Conservation (phyloP, 192 early-diverging fungal species). For the Coemansia umbellata region DNA sequence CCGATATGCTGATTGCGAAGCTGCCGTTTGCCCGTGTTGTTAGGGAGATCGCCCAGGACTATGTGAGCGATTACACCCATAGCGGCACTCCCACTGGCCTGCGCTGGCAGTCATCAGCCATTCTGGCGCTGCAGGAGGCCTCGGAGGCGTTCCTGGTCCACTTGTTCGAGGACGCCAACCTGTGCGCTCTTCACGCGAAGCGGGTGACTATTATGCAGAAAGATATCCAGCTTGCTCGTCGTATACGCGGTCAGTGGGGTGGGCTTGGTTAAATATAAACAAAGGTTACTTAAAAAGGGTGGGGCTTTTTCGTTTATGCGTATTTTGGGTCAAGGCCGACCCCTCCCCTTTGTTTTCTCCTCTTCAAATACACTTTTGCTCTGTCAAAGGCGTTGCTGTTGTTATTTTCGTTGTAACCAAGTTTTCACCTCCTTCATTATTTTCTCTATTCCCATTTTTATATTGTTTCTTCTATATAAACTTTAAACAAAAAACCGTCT, state of each 20-base stretch:
- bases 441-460: not conserved
- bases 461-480: not conserved
- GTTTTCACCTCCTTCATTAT: not conserved
- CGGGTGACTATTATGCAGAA: slow-evolving; percentile 89
- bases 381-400: too few relatives aligned
- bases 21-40: slow-evolving; percentile 86
- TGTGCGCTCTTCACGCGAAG: slow-evolving; percentile 93
- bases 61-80: slow-evolving; percentile 38
- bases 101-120: slow-evolving; percentile 73
- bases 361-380: too few relatives aligned
- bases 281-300: too few relatives aligned
- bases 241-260: slow-evolving; percentile 82
- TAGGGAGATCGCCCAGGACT: slow-evolving; percentile 61
- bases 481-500: not conserved
- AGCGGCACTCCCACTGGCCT: slow-evolving; percentile 40
- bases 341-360: too few relatives aligned
- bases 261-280: slow-evolving; percentile 56
- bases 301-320: too few relatives aligned
- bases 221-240: slow-evolving; percentile 85
- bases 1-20: slow-evolving; percentile 74
- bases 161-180: slow-evolving; percentile 87
- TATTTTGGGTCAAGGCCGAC: too few relatives aligned
- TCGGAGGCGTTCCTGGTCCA: slow-evolving; percentile 79
- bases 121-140: slow-evolving; percentile 78
- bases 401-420: not conserved